Base-by-base conservation (phyloP, 2,329 filamentous ascomycete species). In the Beauveria bassiana region DNA sequence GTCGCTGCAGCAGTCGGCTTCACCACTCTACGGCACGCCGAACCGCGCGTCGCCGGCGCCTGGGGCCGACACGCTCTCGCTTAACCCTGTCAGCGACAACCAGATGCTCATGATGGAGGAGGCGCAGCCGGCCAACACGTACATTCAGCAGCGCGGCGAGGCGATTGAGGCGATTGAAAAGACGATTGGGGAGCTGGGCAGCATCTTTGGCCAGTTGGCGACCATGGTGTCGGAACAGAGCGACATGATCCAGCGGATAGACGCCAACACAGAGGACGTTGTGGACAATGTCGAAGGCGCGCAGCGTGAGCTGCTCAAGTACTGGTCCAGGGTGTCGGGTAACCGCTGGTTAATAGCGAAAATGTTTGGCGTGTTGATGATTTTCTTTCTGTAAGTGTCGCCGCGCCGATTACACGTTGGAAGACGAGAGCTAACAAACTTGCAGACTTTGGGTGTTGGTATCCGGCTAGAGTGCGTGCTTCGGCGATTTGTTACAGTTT, bases 221-320 rank as follows among this genome's bases (percentile, higher is more conserved):
- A 87, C 91, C 67, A 98, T 99, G 95, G 95, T 99, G 34, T 91
- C 89, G 61, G 93, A 99, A 74, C 95, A 99, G 77, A 91, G 90
- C 64, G 95, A 97, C 75, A 96, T 96, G 89, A 96, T 99, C 66
- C 91, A 98, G 75, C 83, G 93, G 55, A 97, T 97, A 70, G 93
- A 98, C 70, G 93, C 93, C 66, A 97, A 98, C 74, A 97, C 93
- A 1, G 95, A 99, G 71, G 93, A 97, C 68, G 91, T 99, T 6
- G 93, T 99, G 60, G 93, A 98, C 70, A 99, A 99, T 69, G 93
- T 99, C n/a, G 86, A 96, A 70, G 95, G 95, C 20, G 95, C 95
- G 6, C 95, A 99, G 73, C 83, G 93, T 65, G 93, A 99, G 75
- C 74, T 99, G 70, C 85, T 99, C 77, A 97, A 97, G 74, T 99